These are phyloP conservation scores for Epipyxis sp. DNA, from an alignment of 108 stramenopile species.

Conservation along the genomic window DNA sequence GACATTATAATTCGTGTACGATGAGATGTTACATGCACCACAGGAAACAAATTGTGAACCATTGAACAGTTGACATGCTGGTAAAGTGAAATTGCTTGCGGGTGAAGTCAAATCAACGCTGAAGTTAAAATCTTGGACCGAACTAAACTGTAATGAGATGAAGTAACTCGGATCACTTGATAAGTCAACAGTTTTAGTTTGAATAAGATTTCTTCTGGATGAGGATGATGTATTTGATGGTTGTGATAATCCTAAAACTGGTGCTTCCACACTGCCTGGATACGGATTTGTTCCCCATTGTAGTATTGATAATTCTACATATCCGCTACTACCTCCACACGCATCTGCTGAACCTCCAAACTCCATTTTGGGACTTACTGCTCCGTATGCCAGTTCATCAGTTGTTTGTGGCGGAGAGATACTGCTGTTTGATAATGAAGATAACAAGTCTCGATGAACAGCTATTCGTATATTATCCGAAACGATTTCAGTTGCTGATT, in stretches of 20 bases:
- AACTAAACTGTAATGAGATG: constrained; percentile 7
- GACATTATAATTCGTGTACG: constrained; percentile 18
- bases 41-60: not conserved
- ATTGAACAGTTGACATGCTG: not conserved
- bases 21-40: not conserved
- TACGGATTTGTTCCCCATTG: constrained; percentile 7
- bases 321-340: not conserved
- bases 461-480: constrained; percentile 4
- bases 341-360: not conserved
- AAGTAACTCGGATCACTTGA: not conserved
- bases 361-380: not conserved
- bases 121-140: not conserved
- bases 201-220: too few species aligned
- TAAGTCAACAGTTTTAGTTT: too few species aligned
- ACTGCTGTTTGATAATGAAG: not conserved
- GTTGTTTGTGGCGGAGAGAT: not conserved
- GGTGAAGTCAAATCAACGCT: not conserved
- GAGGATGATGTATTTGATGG: too few species aligned
- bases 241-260: too few species aligned
- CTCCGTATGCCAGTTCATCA: not conserved
- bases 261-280: not conserved
- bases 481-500: not conserved
- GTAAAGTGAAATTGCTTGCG: not conserved
- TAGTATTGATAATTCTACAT: not conserved
- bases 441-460: not conserved